phyloP scores from a whole-genome alignment of 768 basidiomycete species.

The Rhizopogon roseolus region DNA sequence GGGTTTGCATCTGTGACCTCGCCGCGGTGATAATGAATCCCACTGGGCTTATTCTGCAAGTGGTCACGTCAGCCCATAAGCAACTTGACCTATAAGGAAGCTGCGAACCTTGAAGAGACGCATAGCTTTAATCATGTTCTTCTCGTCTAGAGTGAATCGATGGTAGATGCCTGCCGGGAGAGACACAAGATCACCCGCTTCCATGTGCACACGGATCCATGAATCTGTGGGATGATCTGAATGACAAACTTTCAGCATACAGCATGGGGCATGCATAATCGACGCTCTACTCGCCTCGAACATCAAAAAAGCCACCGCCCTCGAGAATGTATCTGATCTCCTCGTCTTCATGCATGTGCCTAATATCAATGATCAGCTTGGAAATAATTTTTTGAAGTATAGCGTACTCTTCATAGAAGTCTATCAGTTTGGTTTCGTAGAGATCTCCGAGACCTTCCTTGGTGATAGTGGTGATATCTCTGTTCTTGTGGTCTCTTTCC shows the following conservation, averaged over 20 bases:
- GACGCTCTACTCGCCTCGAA: too few species aligned
- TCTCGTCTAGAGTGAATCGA: constrained; percentile 85
- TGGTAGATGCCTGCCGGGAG: too few species aligned
- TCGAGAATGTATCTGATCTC: constrained; percentile 87
- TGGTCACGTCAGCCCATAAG: neutral
- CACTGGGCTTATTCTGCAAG: constrained; percentile 83
- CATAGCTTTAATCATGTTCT: constrained; percentile 69
- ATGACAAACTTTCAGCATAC: too few species aligned
- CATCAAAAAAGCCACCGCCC: too few species aligned
- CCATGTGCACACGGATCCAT: too few species aligned
- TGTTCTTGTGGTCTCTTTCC: constrained; percentile 76
- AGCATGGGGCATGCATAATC: too few species aligned
- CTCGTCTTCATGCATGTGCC: constrained; percentile 95
- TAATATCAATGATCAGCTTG: constrained; percentile 18
- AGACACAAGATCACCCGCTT: too few species aligned
- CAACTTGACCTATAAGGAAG: neutral
- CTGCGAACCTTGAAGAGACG: constrained; percentile 75
- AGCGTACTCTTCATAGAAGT: constrained; percentile 77
- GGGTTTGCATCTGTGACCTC: constrained; percentile 59
- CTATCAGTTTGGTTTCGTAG: constrained; percentile 79
- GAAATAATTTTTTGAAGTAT: neutral
- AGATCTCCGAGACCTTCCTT: constrained; percentile 75
- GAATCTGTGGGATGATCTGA: too few species aligned
- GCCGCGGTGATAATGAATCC: constrained; percentile 73
- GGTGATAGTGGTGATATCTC: constrained; percentile 75